Base-by-base conservation (phyloP, 805 yeast genomes). In the Ogataea ganodermae region DNA sequence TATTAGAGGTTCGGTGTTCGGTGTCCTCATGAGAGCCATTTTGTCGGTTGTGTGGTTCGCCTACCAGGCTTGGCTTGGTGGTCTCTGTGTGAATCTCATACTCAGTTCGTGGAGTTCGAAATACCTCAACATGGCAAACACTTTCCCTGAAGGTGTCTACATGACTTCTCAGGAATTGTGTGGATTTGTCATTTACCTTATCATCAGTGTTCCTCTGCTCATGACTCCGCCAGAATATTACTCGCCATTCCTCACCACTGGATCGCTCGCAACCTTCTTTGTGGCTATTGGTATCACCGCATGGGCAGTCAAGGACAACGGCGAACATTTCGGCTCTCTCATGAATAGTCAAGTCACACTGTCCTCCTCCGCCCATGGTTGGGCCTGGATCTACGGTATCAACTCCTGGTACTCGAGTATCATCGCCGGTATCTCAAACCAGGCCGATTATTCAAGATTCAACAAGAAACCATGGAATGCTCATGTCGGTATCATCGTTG, bases 1-100 rank as follows among this genome's bases (percentile, higher is more conserved):
- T 3, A 64, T 74, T 36, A 58, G 65, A 40, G 79, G 80, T 1
- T 67, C 76, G 2, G 62, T 55, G 40, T 43, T 75, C 26, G 76
- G 75, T 13, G 62, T 77, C 30, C 49, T 68, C 5, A 67, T 72
- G 41, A 65, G 81, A 59, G 62, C 69, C 42, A 66, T 74, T 24
- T 59, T 76, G 20, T 68, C 74, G 26, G 68, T 72, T 22, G 75
- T 78, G 28, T 77, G 79, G 76, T 73, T 66, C 49, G 71, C 73
- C 1, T 66, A 70, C 12, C 75, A 75, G 50, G 63, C 77, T 1
- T 78, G 67, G 62, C 63, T 76, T 9, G 79, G 80, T 28, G 79
- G 76, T 1, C 71, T 70, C 32, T 65, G 76, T 46, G 57, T 75
- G 7, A 63, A 70, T 13, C 60, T 67, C 24, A 59, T 77, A n/a